phyloP scores from a whole-genome alignment of 2,329 filamentous ascomycete genomes.

The Lecanoromycetidae sp. region DNA sequence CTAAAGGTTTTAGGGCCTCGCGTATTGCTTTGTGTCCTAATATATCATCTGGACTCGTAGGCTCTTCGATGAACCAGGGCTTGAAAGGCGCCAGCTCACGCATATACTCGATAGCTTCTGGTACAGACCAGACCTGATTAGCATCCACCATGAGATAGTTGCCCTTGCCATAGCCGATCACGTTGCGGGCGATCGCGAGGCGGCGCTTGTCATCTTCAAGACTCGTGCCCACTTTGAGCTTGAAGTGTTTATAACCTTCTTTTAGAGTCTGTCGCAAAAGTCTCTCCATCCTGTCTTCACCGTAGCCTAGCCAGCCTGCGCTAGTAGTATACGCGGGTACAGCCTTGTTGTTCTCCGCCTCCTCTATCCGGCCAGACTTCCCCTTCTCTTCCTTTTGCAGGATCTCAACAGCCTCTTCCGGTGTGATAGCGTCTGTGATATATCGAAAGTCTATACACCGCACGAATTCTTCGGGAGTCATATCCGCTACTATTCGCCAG shows the following conservation, averaged over 20 bases:
- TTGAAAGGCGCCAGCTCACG: conserved; percentile 67
- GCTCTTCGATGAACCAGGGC: conserved; percentile 85
- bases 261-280: conserved; percentile 61
- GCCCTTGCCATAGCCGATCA: conserved; percentile 77
- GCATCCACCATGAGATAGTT: conserved; percentile 93
- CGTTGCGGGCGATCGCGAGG: conserved; percentile 60
- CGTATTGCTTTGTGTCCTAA: conserved; percentile 77
- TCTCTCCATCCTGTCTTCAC: conserved; percentile 70
- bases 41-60: conserved; percentile 79
- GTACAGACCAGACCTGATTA: conserved; percentile 85
- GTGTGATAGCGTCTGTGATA: conserved; percentile 85
- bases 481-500: conserved; percentile 80
- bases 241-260: conserved; percentile 75
- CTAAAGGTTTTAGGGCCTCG: conserved; percentile 60
- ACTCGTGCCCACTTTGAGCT: conserved; percentile 73
- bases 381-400: conserved; percentile 52
- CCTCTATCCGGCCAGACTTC: conserved; percentile 59
- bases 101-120: conserved; percentile 82
- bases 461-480: conserved; percentile 79
- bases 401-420: conserved; percentile 65
- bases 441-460: conserved; percentile 87
- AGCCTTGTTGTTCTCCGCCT: conserved; percentile 60
- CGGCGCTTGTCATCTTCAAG: conserved; percentile 60
- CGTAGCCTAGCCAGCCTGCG: conserved; percentile 88
- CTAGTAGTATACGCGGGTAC: conserved; percentile 91